These are phyloP conservation scores for Begonia fuchsioides DNA, from an alignment of 306 rosid species.

Conservation along the genomic window DNA sequence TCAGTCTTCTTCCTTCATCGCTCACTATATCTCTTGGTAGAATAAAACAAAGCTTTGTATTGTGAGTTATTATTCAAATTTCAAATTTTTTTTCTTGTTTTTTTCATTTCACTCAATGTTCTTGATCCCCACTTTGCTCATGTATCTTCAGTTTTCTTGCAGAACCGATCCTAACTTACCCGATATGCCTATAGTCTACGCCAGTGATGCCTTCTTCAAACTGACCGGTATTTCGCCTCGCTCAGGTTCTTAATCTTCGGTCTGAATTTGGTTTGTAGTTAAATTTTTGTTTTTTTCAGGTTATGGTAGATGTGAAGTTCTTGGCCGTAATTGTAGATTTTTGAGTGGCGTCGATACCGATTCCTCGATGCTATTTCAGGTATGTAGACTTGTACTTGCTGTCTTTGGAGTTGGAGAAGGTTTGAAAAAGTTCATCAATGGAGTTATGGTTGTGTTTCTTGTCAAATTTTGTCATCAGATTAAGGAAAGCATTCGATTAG, in stretches of 20 bases:
- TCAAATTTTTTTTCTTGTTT: neutral
- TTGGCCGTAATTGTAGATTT: conserved; percentile 81
- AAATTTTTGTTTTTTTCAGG: conserved; percentile 21
- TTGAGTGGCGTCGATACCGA: conserved; percentile 64
- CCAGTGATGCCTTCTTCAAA: conserved; percentile 79
- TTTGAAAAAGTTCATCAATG: neutral
- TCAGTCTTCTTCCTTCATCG: conserved; percentile 64
- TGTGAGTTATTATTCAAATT: conserved; percentile 68
- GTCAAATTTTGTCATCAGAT: conserved; percentile 38
- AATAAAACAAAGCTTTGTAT: conserved; percentile 99
- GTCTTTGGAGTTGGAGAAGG: neutral
- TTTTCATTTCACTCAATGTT: conserved; percentile 7
- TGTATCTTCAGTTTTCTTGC: conserved; percentile 30
- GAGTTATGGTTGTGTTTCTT: conserved; percentile 9
- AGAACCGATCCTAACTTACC: conserved; percentile 71
- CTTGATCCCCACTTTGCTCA: conserved; percentile 19
- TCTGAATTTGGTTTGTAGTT: too few relatives aligned
- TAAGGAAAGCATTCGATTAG: conserved; percentile 49
- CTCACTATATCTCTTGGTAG: conserved; percentile 93
- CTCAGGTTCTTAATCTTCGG: neutral
- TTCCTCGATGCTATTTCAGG: conserved; percentile 38
- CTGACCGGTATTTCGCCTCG: conserved; percentile 52
- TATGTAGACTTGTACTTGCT: too few relatives aligned
- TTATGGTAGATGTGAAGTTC: conserved; percentile 61
- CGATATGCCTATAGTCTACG: conserved; percentile 86